Evolutionary conservation across 1,284 basidiomycete species (phyloP).

Genomic region (Moesziomyces globuligerus): DNA sequence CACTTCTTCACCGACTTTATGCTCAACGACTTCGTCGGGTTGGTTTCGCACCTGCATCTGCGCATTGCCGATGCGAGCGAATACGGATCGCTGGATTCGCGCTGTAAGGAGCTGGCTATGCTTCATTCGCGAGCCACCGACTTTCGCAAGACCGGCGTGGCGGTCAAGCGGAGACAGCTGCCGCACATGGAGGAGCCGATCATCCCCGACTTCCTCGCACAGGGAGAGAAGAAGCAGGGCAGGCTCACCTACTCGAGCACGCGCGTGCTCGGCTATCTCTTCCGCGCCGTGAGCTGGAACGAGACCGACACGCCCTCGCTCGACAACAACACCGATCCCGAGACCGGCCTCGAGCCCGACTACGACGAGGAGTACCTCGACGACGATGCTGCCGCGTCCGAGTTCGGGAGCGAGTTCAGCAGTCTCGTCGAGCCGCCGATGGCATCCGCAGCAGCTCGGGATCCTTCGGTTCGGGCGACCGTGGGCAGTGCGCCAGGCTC

Average conservation of each 20-base stretch:
- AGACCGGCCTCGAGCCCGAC: conserved; percentile 20
- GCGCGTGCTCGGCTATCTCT: conserved; percentile 27
- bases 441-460: neutral
- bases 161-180: conserved; percentile 12
- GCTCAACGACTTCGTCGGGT: conserved; percentile 73
- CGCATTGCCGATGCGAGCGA: conserved; percentile 76
- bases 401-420: conserved; percentile 11
- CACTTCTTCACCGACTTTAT: conserved; percentile 76
- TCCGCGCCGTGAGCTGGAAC: conserved; percentile 24
- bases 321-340: conserved; percentile 16
- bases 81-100: conserved; percentile 72
- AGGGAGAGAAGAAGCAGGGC: conserved; percentile 22
- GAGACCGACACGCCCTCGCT: conserved; percentile 37
- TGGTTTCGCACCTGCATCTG: conserved; percentile 73
- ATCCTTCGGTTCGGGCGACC: conserved; percentile 5
- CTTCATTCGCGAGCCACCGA: conserved; percentile 76
- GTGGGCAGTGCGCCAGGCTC: conserved; percentile 4
- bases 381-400: conserved; percentile 2
- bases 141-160: conserved; percentile 49
- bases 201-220: conserved; percentile 32
- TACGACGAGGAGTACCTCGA: conserved; percentile 1
- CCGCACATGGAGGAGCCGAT: conserved; percentile 18
- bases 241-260: conserved; percentile 24
- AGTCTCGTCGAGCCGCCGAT: conserved; percentile 1
- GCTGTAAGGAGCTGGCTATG: conserved; percentile 75